Conservation (phyloP, 2,329 filamentous ascomycete species). For the Nannizziopsis barbatae region DNA sequence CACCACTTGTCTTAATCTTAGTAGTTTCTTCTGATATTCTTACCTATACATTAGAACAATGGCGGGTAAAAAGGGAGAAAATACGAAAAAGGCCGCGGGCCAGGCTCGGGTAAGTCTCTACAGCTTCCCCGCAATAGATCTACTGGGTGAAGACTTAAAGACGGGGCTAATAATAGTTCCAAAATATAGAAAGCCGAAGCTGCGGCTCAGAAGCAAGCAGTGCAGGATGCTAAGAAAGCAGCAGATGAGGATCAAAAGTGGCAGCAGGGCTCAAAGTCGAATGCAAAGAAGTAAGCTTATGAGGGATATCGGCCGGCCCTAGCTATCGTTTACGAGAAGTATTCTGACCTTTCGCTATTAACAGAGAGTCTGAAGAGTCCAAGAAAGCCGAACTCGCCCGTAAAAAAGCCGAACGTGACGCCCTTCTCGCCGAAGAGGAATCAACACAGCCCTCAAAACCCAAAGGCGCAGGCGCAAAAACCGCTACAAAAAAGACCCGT, state of each 20-base stretch:
- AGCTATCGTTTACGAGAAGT: too few relatives aligned
- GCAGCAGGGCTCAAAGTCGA: constrained; percentile 75
- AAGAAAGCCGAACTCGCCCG: constrained; percentile 72
- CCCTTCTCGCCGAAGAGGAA: constrained; percentile 73
- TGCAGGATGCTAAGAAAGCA: constrained; percentile 53
- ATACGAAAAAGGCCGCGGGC: constrained; percentile 78
- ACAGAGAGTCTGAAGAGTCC: constrained; percentile 68
- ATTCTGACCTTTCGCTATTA: not conserved
- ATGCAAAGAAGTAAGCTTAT: constrained; percentile 67
- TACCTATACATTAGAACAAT: constrained; percentile 37
- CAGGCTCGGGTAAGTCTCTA: constrained; percentile 49
- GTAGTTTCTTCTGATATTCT: not conserved
- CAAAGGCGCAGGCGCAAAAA: constrained; percentile 44
- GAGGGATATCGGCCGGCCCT: too few relatives aligned
- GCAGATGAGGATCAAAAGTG: constrained; percentile 64
- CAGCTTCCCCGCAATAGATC: not conserved
- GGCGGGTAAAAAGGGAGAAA: constrained; percentile 67
- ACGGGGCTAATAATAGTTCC: not conserved
- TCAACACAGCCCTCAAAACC: constrained; percentile 49
- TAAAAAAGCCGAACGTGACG: constrained; percentile 88
- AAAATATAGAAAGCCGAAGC: constrained; percentile 67
- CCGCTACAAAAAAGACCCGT: constrained; percentile 45
- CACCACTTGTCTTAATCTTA: too few relatives aligned
- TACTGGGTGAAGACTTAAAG: not conserved
- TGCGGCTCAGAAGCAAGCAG: constrained; percentile 67